Evolutionary conservation across 352 stramenopile genomes (phyloP), one percentile per base, ranked within the genome.

Genomic region (Phytophthora ramorum): DNA sequence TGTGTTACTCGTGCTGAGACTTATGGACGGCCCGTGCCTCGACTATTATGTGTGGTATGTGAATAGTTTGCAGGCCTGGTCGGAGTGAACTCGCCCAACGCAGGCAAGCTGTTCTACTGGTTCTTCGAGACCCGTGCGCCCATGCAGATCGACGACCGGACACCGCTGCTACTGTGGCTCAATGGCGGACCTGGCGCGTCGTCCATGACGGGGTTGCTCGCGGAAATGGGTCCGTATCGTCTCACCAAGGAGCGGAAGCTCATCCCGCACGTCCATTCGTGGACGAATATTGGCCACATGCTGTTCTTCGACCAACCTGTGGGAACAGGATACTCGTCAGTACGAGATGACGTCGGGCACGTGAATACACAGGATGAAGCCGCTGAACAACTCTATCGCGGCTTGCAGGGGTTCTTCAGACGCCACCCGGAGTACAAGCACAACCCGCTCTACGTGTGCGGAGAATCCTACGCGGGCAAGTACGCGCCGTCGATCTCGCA

Each of bases 381-480:
- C 44, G 83, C 83, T 4, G 62, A 82, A 28, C 92, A 98, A 55
- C 93, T 99, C 63, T 97, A 98, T 66, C 83, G 82, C 14, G 98
- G 96, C 22, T 71, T 99, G 0, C 83, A 93, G 57, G 74, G 81
- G 20, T 99, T 99, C 69, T 91, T 96, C 37, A 68, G 77, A 35
- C 78, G 96, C 12, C 95, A 99, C 37, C 87, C 85, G 0, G 83
- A 92, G 66, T 95, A 93, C 71, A 71, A 91, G 4, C 48, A 46
- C 63, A 85, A 84, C 30, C 79, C 76, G 7, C 41, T 92, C 56
- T 90, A 78, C 37, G 65, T 91, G 10, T 96, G 83, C 20, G 90
- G 97, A 52, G 97, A 99, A 78, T 98, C 89, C 30, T 98, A 99
- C 74, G 97, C 97, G 3, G 97, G 97, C 28, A 98, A 99, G 75